These are phyloP conservation scores for Paramyrothecium roridum DNA, from an alignment of 2,329 filamentous ascomycete genomes.

Conservation along the genomic window DNA sequence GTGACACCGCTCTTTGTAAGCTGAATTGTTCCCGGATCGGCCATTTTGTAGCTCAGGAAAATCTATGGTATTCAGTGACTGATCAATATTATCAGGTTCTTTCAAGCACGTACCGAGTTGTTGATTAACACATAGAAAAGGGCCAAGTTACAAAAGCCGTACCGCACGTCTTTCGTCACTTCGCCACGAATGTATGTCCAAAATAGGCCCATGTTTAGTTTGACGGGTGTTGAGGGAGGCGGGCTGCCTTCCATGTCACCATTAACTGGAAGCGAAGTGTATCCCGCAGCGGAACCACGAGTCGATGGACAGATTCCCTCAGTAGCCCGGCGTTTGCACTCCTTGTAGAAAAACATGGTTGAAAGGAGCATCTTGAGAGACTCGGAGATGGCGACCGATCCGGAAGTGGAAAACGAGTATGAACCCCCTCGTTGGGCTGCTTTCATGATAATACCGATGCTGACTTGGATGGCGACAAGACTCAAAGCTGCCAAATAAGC, in stretches of 20 bases:
- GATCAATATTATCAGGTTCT: slow-evolving; percentile 22
- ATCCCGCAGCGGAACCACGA: too few relatives aligned
- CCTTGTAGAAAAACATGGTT: slow-evolving; percentile 21
- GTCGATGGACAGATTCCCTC: slow-evolving; percentile 5
- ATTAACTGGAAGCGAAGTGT: too few relatives aligned
- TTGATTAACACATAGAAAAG: slow-evolving; percentile 30
- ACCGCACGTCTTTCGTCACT: slow-evolving; percentile 19
- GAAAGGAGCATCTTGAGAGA: slow-evolving; percentile 27
- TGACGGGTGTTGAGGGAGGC: too few relatives aligned
- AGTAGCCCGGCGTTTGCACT: slow-evolving; percentile 15
- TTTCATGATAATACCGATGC: slow-evolving; percentile 30
- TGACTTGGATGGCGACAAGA: slow-evolving; percentile 28
- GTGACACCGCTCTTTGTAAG: slow-evolving; percentile 27
- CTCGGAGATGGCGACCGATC: slow-evolving; percentile 27
- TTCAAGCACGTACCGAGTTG: slow-evolving; percentile 28
- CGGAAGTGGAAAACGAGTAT: slow-evolving; percentile 24
- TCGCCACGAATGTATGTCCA: too few relatives aligned
- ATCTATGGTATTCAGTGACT: too few relatives aligned
- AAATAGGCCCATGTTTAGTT: too few relatives aligned
- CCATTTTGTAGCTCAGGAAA: too few relatives aligned
- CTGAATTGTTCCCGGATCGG: slow-evolving; percentile 22
- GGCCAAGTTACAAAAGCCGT: slow-evolving; percentile 26
- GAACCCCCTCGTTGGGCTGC: slow-evolving; percentile 20
- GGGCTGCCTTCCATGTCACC: slow-evolving; percentile 13
- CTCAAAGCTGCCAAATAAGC: slow-evolving; percentile 24